Base-by-base conservation (phyloP, 306 rosid species). In the Chamaecrista fasciculata region DNA sequence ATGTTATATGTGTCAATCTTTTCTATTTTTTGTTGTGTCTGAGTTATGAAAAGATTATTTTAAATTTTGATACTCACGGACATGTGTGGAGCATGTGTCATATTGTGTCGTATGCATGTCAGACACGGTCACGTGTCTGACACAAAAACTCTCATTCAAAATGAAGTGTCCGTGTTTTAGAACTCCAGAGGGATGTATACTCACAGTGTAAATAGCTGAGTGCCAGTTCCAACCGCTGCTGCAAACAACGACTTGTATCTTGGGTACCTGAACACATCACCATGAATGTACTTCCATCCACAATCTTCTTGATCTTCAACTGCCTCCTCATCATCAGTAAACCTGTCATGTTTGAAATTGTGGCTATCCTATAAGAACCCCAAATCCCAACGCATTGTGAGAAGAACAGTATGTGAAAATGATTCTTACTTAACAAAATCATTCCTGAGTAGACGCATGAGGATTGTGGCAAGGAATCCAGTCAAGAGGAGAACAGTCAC, bases 221-320 rank as follows among this genome's bases (percentile, higher is more conserved):
- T 86, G 59, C 92, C 92, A 72, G 89, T 79, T 56, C 89, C 92
- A 80, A 77, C 78, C 55, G 89, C 78, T 0, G 92, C 87, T n/a
- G 92, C 74, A 72, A 87, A 81, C 39, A 87, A 15, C 12, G 92
- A 84, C 64, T 87, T 87, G 82, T 77, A 43, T 68, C 78, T 75
- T 23, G 92, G 92, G 36, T 82, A 87, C 63, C 92, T 79, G 69
- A 87, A 87, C 66, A 87, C 89, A 51, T 84, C 89, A 19, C 89
- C 92, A 40, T 87, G 89, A 47, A 87, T 84, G 74, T 84, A 82
- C 70, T 87, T 87, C 92, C 92, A 87, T 12, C 92, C 89, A 10
- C 87, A 80, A 75, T 87, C 87, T 66, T 84, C 89, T 62, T 87
- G 92, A 55, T 87, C 92, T 71, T 84, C 87, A 16, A 78, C 92